Evolutionary conservation across 352 stramenopile genomes (phyloP).

Genomic region (Aphanomyces stellatus): DNA sequence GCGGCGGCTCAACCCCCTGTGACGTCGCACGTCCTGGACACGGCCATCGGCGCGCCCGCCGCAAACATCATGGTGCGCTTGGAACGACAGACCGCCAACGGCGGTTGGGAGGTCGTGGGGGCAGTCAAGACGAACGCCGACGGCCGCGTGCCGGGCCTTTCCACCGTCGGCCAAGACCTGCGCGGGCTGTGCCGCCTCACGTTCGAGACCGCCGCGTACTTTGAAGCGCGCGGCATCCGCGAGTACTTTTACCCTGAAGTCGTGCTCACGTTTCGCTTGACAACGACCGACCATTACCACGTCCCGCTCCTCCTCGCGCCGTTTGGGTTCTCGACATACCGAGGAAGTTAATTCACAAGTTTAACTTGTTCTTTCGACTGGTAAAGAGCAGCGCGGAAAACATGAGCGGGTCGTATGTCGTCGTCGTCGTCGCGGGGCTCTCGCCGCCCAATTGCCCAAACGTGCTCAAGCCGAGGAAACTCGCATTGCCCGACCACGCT

Average conservation of each 20-base stretch:
- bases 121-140: slow-evolving; percentile 61
- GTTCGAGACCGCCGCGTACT: slow-evolving; percentile 79
- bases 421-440: too few relatives aligned
- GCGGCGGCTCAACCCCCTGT: slow-evolving; percentile 32
- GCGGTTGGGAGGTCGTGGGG: slow-evolving; percentile 39
- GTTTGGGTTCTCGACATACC: slow-evolving; percentile 86
- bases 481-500: neutral
- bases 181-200: slow-evolving; percentile 66
- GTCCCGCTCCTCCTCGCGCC: slow-evolving; percentile 85
- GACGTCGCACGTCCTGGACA: slow-evolving; percentile 86
- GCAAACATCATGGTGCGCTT: slow-evolving; percentile 62
- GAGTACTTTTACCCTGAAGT: slow-evolving; percentile 86
- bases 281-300: slow-evolving; percentile 79
- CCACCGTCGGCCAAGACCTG: slow-evolving; percentile 36
- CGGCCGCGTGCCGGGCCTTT: slow-evolving; percentile 49
- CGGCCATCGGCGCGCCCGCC: slow-evolving; percentile 57
- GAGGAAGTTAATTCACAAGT: slow-evolving; percentile 57
- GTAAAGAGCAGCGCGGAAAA: slow-evolving; percentile 9
- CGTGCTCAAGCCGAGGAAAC: neutral
- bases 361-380: neutral
- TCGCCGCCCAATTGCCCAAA: slow-evolving; percentile 5
- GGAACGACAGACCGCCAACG: slow-evolving; percentile 31
- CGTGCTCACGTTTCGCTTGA: slow-evolving; percentile 68
- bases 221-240: slow-evolving; percentile 41
- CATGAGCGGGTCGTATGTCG: slow-evolving; percentile 7